Percentiles rank a stretch among this genome's conserved stretches.
Evolutionary conservation across 306 rosid genomes (phyloP).

Genomic region (Cicer bijugum): DNA sequence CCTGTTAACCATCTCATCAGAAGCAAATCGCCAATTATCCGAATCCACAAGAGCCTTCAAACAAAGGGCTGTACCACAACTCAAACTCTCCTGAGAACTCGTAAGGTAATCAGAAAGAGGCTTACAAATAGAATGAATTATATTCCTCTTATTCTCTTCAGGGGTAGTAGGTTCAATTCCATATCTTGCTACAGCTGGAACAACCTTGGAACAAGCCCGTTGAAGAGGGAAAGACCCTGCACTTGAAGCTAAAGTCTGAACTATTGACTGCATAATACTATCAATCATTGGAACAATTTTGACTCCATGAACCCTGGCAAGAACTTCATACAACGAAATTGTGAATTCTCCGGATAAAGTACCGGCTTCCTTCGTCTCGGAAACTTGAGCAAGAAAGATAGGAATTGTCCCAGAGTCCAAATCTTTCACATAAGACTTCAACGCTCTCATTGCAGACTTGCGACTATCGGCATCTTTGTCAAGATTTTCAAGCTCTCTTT

Average conservation of each 20-base stretch:
- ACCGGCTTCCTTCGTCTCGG: constrained; percentile 78
- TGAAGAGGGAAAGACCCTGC: constrained; percentile 86
- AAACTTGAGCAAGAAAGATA: constrained; percentile 85
- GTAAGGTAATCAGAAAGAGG: constrained; percentile 78
- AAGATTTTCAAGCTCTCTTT: constrained; percentile 69
- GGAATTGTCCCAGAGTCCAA: constrained; percentile 79
- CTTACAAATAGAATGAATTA: constrained; percentile 72
- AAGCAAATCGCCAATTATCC: constrained; percentile 90
- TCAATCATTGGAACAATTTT: constrained; percentile 79
- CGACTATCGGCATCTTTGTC: constrained; percentile 81
- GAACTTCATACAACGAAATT: constrained; percentile 81
- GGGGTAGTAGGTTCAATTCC: constrained; percentile 88
- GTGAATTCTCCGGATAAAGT: constrained; percentile 77
- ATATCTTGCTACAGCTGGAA: constrained; percentile 84
- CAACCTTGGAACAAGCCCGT: constrained; percentile 91
- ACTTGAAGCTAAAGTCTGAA: constrained; percentile 84
- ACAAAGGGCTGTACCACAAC: constrained; percentile 86
- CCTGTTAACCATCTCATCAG: constrained; percentile 79
- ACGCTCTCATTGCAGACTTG: constrained; percentile 78
- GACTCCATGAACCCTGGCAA: constrained; percentile 82
- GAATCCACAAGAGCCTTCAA: constrained; percentile 85
- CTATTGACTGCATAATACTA: constrained; percentile 71
- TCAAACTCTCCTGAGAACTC: constrained; percentile 76
- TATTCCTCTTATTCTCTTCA: constrained; percentile 66
- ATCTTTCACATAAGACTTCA: constrained; percentile 77